phyloP scores from a whole-genome alignment of 768 basidiomycete genomes.

The Boletellus emodensis region DNA sequence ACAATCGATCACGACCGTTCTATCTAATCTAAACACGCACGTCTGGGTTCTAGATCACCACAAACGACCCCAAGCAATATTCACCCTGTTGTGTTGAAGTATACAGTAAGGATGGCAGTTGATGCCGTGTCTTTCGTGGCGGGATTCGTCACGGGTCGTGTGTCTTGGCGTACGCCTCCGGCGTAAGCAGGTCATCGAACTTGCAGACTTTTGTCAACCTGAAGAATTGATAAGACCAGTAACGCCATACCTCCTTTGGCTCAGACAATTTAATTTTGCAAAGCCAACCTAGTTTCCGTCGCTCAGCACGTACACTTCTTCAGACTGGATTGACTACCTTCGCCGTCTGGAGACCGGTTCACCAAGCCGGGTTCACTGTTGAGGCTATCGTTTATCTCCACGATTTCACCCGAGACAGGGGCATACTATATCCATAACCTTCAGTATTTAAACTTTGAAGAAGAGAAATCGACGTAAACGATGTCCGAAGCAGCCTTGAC shows the following conservation, averaged over 20 bases:
- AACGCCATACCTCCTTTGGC: conserved; percentile 61
- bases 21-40: conserved; percentile 12
- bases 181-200: conserved; percentile 69
- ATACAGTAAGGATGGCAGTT: conserved; percentile 16
- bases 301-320: not conserved
- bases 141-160: conserved; percentile 39
- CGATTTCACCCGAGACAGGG: conserved; percentile 81
- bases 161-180: conserved; percentile 68
- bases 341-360: conserved; percentile 81
- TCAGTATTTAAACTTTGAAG: conserved; percentile 9
- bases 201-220: conserved; percentile 25
- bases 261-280: conserved; percentile 85
- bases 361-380: conserved; percentile 68
- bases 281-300: conserved; percentile 72
- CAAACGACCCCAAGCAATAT: not conserved
- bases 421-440: conserved; percentile 58
- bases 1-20: not conserved
- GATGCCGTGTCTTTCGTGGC: conserved; percentile 15
- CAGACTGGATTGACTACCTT: conserved; percentile 50
- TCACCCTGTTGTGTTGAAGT: not conserved
- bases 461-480: conserved; percentile 39
- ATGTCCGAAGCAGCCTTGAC: conserved; percentile 97
- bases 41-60: conserved; percentile 2
- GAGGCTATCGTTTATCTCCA: conserved; percentile 74
- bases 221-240: not conserved